Conservation (phyloP, 345 rosid species). For the Orychophragmus violaceus region DNA sequence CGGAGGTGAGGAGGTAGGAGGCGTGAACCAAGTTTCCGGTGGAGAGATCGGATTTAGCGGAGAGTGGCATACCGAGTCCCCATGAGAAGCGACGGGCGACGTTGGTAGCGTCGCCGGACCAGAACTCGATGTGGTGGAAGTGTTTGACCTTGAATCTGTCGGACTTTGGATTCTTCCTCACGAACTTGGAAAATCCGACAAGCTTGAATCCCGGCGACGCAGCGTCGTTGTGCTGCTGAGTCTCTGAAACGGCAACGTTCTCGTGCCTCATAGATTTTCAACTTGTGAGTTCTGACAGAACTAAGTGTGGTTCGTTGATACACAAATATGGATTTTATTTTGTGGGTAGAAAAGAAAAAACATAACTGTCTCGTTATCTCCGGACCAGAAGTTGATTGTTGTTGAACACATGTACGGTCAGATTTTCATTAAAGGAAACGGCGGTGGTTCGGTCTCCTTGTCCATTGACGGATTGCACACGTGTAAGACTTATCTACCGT, state of each 20-base stretch:
- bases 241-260: conserved; percentile 10
- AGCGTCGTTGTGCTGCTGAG: background rate
- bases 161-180: conserved; percentile 58
- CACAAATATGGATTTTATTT: background rate
- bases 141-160: conserved; percentile 62
- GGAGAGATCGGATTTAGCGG: conserved; percentile 88
- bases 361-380: no score
- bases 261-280: conserved; percentile 14
- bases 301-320: background rate
- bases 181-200: conserved; percentile 66
- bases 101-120: conserved; percentile 89
- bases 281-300: background rate
- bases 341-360: no score
- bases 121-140: conserved; percentile 90
- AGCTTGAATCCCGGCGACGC: conserved; percentile 41
- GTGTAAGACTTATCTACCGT: conserved; percentile 12
- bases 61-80: conserved; percentile 84
- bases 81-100: conserved; percentile 76
- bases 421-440: background rate
- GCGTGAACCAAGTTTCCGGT: conserved; percentile 83
- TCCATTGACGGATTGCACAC: background rate
- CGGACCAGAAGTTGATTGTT: conserved; percentile 8
- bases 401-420: conserved; percentile 16
- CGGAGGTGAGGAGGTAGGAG: conserved; percentile 78
- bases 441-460: background rate